Percentiles rank a stretch among this genome's conserved stretches.
Conservation (phyloP, 2,329 filamentous ascomycete genomes). For the Akanthomyces muscarius region DNA sequence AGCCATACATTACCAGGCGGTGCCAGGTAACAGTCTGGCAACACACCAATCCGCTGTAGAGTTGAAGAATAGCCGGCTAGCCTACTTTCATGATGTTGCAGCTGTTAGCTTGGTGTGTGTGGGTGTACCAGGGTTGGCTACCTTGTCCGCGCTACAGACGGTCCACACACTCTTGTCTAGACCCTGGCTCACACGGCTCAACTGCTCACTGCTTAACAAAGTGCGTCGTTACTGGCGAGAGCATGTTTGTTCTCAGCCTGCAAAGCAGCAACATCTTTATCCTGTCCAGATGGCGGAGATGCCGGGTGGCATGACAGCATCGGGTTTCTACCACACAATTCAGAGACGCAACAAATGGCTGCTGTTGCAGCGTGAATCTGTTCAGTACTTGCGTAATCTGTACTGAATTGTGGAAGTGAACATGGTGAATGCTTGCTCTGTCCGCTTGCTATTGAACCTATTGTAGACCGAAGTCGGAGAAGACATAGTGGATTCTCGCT, state of each 20-base stretch:
- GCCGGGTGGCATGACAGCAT: no score
- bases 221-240: background rate
- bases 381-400: background rate
- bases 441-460: background rate
- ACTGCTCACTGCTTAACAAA: background rate
- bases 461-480: background rate
- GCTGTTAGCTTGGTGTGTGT: constrained; percentile 14
- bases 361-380: background rate
- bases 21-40: background rate
- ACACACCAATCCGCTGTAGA: constrained; percentile 2
- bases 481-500: background rate
- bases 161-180: constrained; percentile 1
- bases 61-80: background rate
- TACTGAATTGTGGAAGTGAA: background rate
- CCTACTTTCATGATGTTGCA: constrained; percentile 1
- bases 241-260: no score
- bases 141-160: constrained; percentile 7
- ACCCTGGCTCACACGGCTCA: background rate
- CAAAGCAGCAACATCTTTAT: background rate
- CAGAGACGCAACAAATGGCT: no score
- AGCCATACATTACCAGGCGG: background rate
- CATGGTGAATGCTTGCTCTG: background rate
- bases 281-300: no score
- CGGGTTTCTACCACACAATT: no score
- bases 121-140: background rate